Base-by-base conservation (phyloP, 306 rosid species). In the Styphnolobium japonicum region DNA sequence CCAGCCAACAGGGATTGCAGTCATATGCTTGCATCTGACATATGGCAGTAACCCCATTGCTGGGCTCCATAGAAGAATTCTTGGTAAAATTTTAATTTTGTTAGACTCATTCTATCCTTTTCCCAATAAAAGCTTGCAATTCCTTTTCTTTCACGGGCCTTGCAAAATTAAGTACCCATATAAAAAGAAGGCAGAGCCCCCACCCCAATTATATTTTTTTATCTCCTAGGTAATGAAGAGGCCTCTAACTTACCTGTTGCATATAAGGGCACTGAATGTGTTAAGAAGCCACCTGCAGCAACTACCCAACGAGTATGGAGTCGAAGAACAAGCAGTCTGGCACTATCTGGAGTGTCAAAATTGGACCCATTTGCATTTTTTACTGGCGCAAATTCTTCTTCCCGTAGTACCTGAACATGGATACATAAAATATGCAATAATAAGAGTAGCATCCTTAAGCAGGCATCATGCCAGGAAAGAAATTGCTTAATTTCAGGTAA, bases 221-320 rank as follows among this genome's bases (percentile, higher is more conserved):
- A 12, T 51, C 36, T 80, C 31, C 74, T 8, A 37, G 36, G 69
- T 6, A 49, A 15, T 10, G 42, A 45, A 69, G 77, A 62, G 65
- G 57, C 7, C 34, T 15, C 34, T 15, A 56, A 64, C 62, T 80
- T 86, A 90, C 98, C 99, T 10, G 99, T 96, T 73, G 98, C 90
- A 75, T 93, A 93, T 67, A 96, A 77, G 57, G 99, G 99, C 76
- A 96, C 98, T 7, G 99, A 96, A 82, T 96, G 99, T 7, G 99
- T 96, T 77, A 96, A 85, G 91, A 96, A 96, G 82, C 99, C 99
- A 42, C 99, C 99, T 25, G 99, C 99, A 27, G 98, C 98, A 43
- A 91, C 94, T 37, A 93, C 96, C 99, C 99, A 96, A 36, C 98
- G 99, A 75, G 91, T 88, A 74, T 96, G 99, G 70, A 96, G 99